Base-by-base conservation (phyloP, 2,329 filamentous ascomycete genomes). In the Paradendryphiella salina region DNA sequence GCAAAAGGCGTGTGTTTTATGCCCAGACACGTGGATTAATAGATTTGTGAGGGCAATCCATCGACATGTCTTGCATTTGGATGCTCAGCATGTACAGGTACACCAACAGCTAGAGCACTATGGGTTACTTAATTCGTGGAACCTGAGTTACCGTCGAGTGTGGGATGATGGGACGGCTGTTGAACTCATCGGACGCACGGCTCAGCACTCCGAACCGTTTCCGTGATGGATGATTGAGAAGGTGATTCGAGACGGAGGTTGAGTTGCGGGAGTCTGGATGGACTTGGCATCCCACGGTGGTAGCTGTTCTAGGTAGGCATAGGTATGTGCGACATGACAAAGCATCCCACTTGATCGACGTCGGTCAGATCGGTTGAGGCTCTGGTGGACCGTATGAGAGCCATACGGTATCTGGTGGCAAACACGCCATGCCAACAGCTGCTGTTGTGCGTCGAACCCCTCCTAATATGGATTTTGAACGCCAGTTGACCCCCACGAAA, bases 251-350 rank as follows among this genome's bases (percentile, higher is more conserved):
- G 45, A 39, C 41, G 33, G 54, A 63, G 47, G 59, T 63, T 56
- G 60, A 57, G 37, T 42, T 45, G 48, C 48, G 54, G 50, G 53
- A 37, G 10, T 52, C 32, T 47, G 44, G 42, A 38, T 42, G 38
- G 50, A 43, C 55, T 64, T 64, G 64, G 60, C 63, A 67, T 61
- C 63, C 63, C 64, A 60, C 64, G 55, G 46, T 44, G 36, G 20
- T 21, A 40, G 14, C 56, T 54, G 9, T 48, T 58, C 42, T 33
- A 21, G 59, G 56, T 54, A 64, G 33, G 49, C 28, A 46, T 55
- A 40, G 51, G 50, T 55, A 40, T 51, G 50, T 55, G 55, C 50
- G 54, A 56, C 38, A 32, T 37, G 43, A 38, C 43, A 48, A 36
- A 40, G 38, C 31, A 63, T 58, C 57, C 61, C 60, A 59, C 57